Conservation (phyloP, 495 filamentous ascomycete species). For the Lepraria neglecta region DNA sequence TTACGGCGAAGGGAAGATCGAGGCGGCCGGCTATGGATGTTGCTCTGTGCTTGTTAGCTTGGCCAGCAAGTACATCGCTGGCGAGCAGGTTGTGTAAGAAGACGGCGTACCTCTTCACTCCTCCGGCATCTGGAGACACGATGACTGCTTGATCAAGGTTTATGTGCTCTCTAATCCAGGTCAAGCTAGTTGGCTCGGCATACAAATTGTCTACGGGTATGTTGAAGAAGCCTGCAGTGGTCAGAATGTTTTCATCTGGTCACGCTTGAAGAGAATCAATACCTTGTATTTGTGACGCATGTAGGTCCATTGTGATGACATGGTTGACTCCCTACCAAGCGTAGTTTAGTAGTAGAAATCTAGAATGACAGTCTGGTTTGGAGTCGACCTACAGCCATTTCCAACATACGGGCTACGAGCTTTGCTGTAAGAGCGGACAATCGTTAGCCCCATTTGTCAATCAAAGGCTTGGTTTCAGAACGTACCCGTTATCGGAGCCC, state of each 20-base stretch:
- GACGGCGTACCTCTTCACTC: constrained; percentile 77
- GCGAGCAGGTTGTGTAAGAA: background rate
- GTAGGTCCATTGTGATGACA: constrained; percentile 81
- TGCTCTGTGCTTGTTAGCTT: constrained; percentile 46
- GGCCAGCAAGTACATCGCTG: too few species aligned
- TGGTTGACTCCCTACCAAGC: constrained; percentile 36
- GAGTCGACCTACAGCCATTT: background rate
- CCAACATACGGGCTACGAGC: constrained; percentile 11
- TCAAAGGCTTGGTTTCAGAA: background rate
- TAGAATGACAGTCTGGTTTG: too few species aligned
- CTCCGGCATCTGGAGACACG: constrained; percentile 92
- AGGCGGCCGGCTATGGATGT: constrained; percentile 95
- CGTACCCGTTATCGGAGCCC: constrained; percentile 55
- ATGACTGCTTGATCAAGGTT: constrained; percentile 81
- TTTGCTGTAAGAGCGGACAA: background rate
- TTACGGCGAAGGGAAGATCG: constrained; percentile 92
- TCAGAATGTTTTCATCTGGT: constrained; percentile 57
- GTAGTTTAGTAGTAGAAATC: background rate
- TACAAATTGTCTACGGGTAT: constrained; percentile 94
- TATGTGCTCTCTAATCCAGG: constrained; percentile 86
- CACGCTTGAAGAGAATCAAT: constrained; percentile 14
- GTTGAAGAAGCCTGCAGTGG: constrained; percentile 83
- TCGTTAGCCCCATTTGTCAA: background rate
- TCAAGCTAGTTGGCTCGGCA: constrained; percentile 50
- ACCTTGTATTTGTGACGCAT: constrained; percentile 54